Evolutionary conservation across 805 yeast genomes (phyloP).

Genomic region (Metschnikowia hibisci): DNA sequence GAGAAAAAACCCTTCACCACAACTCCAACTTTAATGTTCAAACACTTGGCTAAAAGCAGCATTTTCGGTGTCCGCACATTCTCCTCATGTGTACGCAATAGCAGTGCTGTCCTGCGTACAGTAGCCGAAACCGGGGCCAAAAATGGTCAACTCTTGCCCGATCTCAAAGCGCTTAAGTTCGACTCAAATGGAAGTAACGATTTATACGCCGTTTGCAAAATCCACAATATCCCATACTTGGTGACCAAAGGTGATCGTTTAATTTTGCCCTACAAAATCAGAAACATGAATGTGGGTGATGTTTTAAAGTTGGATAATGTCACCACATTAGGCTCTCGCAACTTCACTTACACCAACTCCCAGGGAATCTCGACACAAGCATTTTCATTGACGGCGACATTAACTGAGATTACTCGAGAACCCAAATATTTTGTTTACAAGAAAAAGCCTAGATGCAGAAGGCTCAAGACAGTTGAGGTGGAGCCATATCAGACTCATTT

Average conservation of each 20-base stretch:
- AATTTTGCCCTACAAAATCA: slow-evolving; percentile 72
- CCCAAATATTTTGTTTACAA: slow-evolving; percentile 57
- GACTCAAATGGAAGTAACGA: slow-evolving; percentile 50
- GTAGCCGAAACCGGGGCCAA: neutral
- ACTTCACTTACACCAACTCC: slow-evolving; percentile 57
- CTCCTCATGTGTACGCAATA: neutral
- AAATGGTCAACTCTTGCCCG: slow-evolving; percentile 21
- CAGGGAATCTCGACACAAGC: slow-evolving; percentile 44
- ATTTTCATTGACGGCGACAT: slow-evolving; percentile 67
- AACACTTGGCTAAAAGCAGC: neutral
- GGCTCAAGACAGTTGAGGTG: slow-evolving; percentile 69
- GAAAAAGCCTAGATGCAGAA: slow-evolving; percentile 71
- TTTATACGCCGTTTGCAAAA: slow-evolving; percentile 75
- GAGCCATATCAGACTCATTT: slow-evolving; percentile 76
- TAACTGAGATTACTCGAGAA: slow-evolving; percentile 80
- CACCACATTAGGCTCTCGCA: slow-evolving; percentile 78
- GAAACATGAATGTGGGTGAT: slow-evolving; percentile 80
- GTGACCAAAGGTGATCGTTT: slow-evolving; percentile 90
- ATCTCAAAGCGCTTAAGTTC: slow-evolving; percentile 60
- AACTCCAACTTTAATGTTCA: neutral
- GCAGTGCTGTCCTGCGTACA: neutral
- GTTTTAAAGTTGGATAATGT: slow-evolving; percentile 69
- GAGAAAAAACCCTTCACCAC: neutral
- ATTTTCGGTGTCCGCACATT: slow-evolving; percentile 1
- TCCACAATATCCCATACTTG: slow-evolving; percentile 80